Base-by-base conservation (phyloP, 768 basidiomycete genomes). In the Cyathus striatus region DNA sequence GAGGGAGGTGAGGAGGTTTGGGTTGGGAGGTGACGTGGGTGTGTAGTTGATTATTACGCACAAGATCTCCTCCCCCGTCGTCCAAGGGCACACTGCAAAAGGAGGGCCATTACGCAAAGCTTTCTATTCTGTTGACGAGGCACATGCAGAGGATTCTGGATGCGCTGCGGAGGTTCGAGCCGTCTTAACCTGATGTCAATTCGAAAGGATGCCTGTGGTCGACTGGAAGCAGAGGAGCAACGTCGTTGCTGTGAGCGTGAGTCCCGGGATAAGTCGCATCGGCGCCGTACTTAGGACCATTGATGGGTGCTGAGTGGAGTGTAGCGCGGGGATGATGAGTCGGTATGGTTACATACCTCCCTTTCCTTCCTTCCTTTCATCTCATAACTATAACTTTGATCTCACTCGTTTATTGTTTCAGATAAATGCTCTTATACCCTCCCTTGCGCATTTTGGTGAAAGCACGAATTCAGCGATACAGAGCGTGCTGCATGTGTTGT, bases 401-500 rank as follows among this genome's bases (percentile, higher is more conserved):
- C n/a, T n/a, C n/a, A 6, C 20, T 40, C 7, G 21, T 48, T 36
- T 39, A 22, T 23, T 16, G 40, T 12, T 13, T 17, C 41, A 88
- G 90, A 25, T 91, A 90, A 52, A 47, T 87, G 25, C 3, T 83
- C 4, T 51, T 83, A 5, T 80, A 81, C 45, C 90, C 89, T 0
- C 33, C 90, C 4, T 63, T 90, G 14, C 68, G 81, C 20, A 51
- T 93, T 33, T 58, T 87, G 50, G 77, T 82, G 4, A 93, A 93
- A 52, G 83, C 0, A 74, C 88, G 1, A 56, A 48, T 3, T 65
- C 78, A 6, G 66, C 83, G 0, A 65, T 86, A n/a, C 89, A 95
- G 56, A 75, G 81, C 2, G 67, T 92, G n/a, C 61, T 93, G 3
- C 91, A 91, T 47, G 83, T 75, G 0, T 74, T 95, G 12, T 92